phyloP scores from a whole-genome alignment of 139 green algal species.

The Closterium sp. region DNA sequence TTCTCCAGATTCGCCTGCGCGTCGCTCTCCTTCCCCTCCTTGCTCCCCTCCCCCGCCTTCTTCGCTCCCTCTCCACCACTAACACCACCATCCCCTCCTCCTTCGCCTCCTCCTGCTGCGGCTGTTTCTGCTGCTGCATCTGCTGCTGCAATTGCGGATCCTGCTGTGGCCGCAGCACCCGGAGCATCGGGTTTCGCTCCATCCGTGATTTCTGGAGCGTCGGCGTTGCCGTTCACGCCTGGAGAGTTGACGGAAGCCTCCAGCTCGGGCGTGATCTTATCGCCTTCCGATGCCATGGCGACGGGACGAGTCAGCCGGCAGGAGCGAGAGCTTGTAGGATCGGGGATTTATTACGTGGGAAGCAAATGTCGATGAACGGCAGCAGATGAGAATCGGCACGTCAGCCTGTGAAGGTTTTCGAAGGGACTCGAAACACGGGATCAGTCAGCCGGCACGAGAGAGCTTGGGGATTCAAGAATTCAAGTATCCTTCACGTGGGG shows the following conservation, averaged over 20 bases:
- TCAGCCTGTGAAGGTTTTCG: too few relatives aligned
- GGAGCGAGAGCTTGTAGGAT: background rate
- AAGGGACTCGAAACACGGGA: too few relatives aligned
- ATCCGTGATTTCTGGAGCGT: background rate
- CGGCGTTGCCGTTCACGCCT: background rate
- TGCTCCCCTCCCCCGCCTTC: background rate
- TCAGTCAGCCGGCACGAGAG: too few relatives aligned
- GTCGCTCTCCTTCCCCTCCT: background rate
- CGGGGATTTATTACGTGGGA: too few relatives aligned
- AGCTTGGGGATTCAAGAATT: too few relatives aligned
- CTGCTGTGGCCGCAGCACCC: background rate
- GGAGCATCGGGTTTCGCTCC: background rate
- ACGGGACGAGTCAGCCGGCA: background rate
- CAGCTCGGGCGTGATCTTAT: background rate
- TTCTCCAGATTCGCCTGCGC: background rate
- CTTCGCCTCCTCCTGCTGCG: background rate
- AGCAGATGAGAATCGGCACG: too few relatives aligned
- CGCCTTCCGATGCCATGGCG: background rate
- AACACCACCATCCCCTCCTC: background rate
- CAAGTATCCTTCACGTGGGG: too few relatives aligned
- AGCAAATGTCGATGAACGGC: too few relatives aligned
- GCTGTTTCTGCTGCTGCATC: background rate
- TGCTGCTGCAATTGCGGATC: background rate
- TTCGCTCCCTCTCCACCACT: background rate
- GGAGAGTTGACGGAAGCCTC: background rate